Base-by-base conservation (phyloP, 257 asterid genomes). In the Solanum gracilifrons region DNA sequence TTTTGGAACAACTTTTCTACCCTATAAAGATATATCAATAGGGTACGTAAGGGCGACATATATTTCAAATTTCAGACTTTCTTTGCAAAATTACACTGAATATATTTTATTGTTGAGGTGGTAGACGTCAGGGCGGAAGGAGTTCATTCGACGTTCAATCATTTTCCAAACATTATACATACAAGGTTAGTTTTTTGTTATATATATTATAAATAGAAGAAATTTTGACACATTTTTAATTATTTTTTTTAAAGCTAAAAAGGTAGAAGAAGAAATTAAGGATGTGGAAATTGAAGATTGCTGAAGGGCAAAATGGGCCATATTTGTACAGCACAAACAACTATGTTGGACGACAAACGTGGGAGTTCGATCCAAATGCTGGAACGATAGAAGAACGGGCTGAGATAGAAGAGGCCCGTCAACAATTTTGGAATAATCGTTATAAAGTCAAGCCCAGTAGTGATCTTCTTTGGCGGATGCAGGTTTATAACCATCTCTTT, bases 201-300 rank as follows among this genome's bases (percentile, higher is more conserved):
- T 11, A 43, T 43, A 43, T 41, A 41, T 41, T 43, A 43, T 43
- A 41, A 41, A 43, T 43, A 43, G 0, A 43, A 46, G 20, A 46
- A 4, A 46, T 46, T 46, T 46, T 46, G 20, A 46, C 58, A 13
- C 5, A 46, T 43, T 43, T 43, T 43, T 43, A 43, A 43, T 43
- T 43, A 43, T 43, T 13, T 5, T 43, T 43, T 43, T 43, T 13
- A 43, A 13, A 43, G 55, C 55, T 43, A 43, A 43, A 43, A 43
- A 74, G 51, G 31, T 20, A 36, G 51, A 12, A 23, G n/a, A 32
- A 20, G 75, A 82, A 76, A 31, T 31, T 11, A 31, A 90, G 68
- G 29, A 94, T 94, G 98, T 94, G 98, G 98, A 93, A 85, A 73
- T 88, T 94, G 77, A 93, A 90, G 88, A 87, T 91, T 82, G 98